Percentiles rank a stretch among this genome's conserved stretches.
phyloP scores from a whole-genome alignment of 2,329 filamentous ascomycete species.

The Arthroderma uncinatum region DNA sequence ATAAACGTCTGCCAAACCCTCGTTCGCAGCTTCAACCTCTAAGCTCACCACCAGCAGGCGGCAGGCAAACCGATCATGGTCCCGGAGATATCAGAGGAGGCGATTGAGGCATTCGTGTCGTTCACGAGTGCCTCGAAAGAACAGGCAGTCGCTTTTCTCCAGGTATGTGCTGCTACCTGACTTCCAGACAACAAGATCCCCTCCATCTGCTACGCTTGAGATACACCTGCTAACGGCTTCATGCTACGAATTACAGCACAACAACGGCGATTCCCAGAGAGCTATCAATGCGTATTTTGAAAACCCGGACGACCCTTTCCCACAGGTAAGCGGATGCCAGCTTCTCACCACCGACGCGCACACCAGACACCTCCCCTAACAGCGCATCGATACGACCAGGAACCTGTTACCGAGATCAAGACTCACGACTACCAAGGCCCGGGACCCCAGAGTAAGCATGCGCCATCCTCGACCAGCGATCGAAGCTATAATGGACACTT shows the following conservation, averaged over 20 bases:
- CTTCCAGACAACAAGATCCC: background rate
- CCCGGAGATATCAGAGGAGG: slow-evolving; percentile 25
- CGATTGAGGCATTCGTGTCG: slow-evolving; percentile 31
- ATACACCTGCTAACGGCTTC: background rate
- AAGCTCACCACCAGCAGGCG: background rate
- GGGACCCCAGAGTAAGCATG: slow-evolving; percentile 9
- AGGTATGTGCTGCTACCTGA: slow-evolving; percentile 23
- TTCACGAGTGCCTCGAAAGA: slow-evolving; percentile 32
- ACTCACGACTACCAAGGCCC: slow-evolving; percentile 1
- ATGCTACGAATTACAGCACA: slow-evolving; percentile 26
- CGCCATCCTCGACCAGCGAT: background rate
- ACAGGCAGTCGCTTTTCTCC: slow-evolving; percentile 32
- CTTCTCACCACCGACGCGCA: background rate
- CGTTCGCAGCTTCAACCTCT: background rate
- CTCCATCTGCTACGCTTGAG: background rate
- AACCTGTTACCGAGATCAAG: background rate
- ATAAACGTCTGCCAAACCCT: too few species aligned
- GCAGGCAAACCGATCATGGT: background rate
- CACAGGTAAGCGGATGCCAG: slow-evolving; percentile 17
- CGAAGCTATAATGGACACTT: background rate
- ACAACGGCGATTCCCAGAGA: slow-evolving; percentile 35
- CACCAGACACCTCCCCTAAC: background rate
- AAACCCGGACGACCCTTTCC: slow-evolving; percentile 24
- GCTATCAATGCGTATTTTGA: slow-evolving; percentile 41
- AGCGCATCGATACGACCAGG: background rate